Evolutionary conservation across 768 basidiomycete genomes (phyloP), one percentile per base, ranked within the genome.

Genomic region (Serendipita indica): DNA sequence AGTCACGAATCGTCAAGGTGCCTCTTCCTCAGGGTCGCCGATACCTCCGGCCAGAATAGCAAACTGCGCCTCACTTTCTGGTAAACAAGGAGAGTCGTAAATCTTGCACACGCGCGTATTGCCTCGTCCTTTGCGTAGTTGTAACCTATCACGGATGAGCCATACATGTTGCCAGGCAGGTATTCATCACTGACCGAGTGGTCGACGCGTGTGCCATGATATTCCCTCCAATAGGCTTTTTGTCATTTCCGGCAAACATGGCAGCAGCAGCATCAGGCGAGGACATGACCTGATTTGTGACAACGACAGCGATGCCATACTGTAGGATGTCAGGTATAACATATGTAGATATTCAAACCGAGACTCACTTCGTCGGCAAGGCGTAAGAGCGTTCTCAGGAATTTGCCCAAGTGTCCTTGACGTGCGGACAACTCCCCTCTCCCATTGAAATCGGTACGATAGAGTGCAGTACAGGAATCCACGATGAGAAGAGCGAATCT

Each of bases 271-370:
- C 91, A 68, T 99, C 96, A 1, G 96, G 94, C 60, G 83, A 93
- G n/a, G 96, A 97, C 80, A 99, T 96, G 64, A 99, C 96, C 70
- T 99, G 96, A 69, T 99, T 99, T 3, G 89, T 89, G 39, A 97
- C 84, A 10, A 99, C 92, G 22, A 98, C 94, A 2, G 96, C 96
- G 52, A 98, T 89, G 28, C 96, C 96, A 66, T 89, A 99, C 94
- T 98, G 62, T 16, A 65, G 43, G 33, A 33, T 39, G 59, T 63
- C 34, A 62, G 33, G 25, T 18, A 20, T 12, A 32, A 18, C 6
- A 39, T 32, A 3, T 33, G 3, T 28, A 33, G 3, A 39, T 20
- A 30, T 54, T n/a, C 60, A 49, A 20, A 57, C 27, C 16, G 33
- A 22, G 60, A 67, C 77, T 56, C 66, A 94, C 94, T 80, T 99